Conservation (phyloP, 768 basidiomycete species). For the Baorangia bicolor region DNA sequence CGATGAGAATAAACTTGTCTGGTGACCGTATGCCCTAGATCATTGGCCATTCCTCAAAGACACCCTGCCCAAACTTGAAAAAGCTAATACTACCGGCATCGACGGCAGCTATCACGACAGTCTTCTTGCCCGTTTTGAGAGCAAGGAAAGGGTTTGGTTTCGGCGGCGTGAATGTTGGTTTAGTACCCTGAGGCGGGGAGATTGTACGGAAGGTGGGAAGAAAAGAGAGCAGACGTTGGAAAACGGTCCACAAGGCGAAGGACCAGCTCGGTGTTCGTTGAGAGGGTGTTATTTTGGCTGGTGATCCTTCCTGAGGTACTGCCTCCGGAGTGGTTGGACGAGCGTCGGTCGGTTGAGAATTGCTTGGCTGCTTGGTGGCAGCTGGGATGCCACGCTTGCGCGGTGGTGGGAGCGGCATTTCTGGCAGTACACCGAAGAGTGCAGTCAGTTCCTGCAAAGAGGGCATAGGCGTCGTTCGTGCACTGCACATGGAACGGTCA, state of each 20-base stretch:
- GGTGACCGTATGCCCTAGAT: constrained; percentile 15
- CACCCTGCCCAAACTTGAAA: constrained; percentile 83
- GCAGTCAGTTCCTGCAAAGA: constrained; percentile 72
- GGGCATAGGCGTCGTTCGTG: constrained; percentile 79
- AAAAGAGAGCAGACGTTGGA: constrained; percentile 5
- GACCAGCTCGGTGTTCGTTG: not conserved
- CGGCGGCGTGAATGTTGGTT: constrained; percentile 30
- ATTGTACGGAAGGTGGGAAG: constrained; percentile 2
- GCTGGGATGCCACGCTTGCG: constrained; percentile 32
- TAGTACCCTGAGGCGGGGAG: constrained; percentile 21
- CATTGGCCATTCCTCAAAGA: constrained; percentile 86
- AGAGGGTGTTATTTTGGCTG: not conserved
- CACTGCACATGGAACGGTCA: constrained; percentile 46
- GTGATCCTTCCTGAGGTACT: constrained; percentile 2
- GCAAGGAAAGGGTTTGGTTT: constrained; percentile 73
- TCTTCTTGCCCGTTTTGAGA: constrained; percentile 82
- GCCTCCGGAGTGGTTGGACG: constrained; percentile 3
- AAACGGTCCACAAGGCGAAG: not conserved
- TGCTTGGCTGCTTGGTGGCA: not conserved
- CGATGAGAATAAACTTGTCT: no score
- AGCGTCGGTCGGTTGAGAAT: not conserved
- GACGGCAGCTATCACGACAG: constrained; percentile 81
- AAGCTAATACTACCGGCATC: constrained; percentile 87
- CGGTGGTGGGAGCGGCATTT: constrained; percentile 60
- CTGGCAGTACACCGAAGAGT: constrained; percentile 69